Evolutionary conservation across 1,284 basidiomycete species (phyloP).

Genomic region (Fomes fomentarius): DNA sequence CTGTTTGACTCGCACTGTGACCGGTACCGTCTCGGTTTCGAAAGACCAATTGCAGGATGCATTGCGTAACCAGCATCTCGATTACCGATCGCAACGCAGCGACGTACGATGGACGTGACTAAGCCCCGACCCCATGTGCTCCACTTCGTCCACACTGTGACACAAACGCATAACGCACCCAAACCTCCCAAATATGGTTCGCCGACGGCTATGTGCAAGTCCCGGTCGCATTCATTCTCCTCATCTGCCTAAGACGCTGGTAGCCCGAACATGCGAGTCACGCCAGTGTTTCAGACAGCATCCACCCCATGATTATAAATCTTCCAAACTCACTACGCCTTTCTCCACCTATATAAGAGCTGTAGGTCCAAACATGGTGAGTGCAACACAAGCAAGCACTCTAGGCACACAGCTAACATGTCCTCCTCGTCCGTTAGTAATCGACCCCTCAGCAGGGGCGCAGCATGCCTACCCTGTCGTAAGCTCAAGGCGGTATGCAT

Average conservation of each 20-base stretch:
- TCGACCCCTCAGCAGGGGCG: slow-evolving; percentile 20
- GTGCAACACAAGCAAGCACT: slow-evolving; percentile 3
- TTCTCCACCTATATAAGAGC: slow-evolving; percentile 13
- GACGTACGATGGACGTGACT: background rate
- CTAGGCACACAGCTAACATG: slow-evolving; percentile 8
- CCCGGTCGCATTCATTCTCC: no score
- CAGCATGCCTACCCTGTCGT: slow-evolving; percentile 23
- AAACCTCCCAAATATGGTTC: background rate
- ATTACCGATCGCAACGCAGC: slow-evolving; percentile 3
- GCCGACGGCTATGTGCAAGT: no score
- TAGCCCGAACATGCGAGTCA: slow-evolving; percentile 4
- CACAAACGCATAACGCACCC: background rate
- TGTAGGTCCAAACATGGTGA: background rate
- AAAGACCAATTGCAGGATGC: background rate
- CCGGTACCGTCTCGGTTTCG: slow-evolving; percentile 1
- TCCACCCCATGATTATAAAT: slow-evolving; percentile 18
- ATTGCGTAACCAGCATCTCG: background rate
- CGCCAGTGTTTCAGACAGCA: background rate
- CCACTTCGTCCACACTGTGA: background rate
- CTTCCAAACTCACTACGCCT: background rate
- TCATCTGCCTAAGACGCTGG: no score
- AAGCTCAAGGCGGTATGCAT: slow-evolving; percentile 23
- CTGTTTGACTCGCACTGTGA: background rate
- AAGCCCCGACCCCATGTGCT: background rate
- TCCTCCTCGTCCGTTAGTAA: slow-evolving; percentile 4